Evolutionary conservation across 2,329 filamentous ascomycete genomes (phyloP), one percentile per base, ranked within the genome.

Genomic region (Elsinoe fawcettii): DNA sequence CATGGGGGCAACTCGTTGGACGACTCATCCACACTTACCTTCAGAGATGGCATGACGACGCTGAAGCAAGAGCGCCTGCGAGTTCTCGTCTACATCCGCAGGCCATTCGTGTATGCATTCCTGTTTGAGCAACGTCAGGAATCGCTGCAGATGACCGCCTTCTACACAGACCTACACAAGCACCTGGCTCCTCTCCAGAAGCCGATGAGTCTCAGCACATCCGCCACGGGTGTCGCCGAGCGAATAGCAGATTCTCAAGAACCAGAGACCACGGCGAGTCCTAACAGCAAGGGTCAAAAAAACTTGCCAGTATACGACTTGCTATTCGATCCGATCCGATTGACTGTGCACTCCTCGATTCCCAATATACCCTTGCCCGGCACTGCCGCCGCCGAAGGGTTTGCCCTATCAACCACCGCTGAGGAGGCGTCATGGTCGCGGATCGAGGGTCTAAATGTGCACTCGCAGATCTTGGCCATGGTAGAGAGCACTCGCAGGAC

Each of bases 81-180:
- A 0, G 84, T 88, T 1, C 79, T 90, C 5, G 80, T 90, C 51
- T 91, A 90, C 66, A 80, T 85, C 46, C 75, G 84, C 67, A 80
- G 79, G 22, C 88, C 88, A 0, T 92, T 92, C 70, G 80, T 92
- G 49, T 91, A 88, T 67, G 81, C 85, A 1, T 85, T 93, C 60
- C 74, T 93, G 3, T 92, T 92, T 69, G 72, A 79, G 49, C 73
- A 79, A 41, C 76, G 77, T 47, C 85, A 85, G 5, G 76, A 81
- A 56, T 80, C 82, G 1, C 67, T 80, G 16, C 67, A 64, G 34
- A 68, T 75, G 6, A 63, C 71, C 2, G 66, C 67, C 9, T 77
- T 78, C 65, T 78, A 77, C 65, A 70, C 69, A 51, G 71, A 76
- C 57, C 64, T 83, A 2, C 77, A 82, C 61, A 74, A 72, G 20